Evolutionary conservation across 225 moss, liverwort and hornwort genomes (phyloP).

Genomic region (Asterella californica): DNA sequence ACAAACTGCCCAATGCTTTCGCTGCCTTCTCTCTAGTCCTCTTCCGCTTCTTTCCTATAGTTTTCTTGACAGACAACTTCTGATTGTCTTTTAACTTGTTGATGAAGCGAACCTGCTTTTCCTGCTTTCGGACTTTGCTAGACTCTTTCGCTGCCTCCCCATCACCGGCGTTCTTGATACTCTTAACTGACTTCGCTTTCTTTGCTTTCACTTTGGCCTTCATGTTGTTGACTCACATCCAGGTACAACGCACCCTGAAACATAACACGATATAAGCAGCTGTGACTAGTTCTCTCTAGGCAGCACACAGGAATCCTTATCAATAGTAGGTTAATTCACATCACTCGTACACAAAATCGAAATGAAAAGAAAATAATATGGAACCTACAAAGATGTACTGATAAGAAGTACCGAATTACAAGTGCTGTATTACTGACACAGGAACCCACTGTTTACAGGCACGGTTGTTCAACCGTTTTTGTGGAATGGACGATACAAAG

Average conservation of each 20-base stretch:
- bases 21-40: slow-evolving; percentile 55
- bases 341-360: not conserved
- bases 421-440: not conserved
- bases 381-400: not conserved
- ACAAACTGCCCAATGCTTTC: slow-evolving; percentile 58
- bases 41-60: slow-evolving; percentile 57
- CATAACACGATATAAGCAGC: not conserved
- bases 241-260: slow-evolving; percentile 2
- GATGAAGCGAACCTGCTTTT: slow-evolving; percentile 66
- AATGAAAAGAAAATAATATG: not conserved
- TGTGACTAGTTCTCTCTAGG: not conserved
- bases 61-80: slow-evolving; percentile 64
- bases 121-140: slow-evolving; percentile 51
- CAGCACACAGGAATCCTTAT: not conserved
- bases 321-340: not conserved
- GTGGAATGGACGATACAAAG: slow-evolving; percentile 79
- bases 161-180: slow-evolving; percentile 3
- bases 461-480: slow-evolving; percentile 80
- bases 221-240: slow-evolving; percentile 17
- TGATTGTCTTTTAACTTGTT: slow-evolving; percentile 66
- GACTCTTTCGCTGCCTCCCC: slow-evolving; percentile 16
- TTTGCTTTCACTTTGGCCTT: slow-evolving; percentile 29
- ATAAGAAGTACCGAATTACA: not conserved
- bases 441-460: slow-evolving; percentile 38
- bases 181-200: slow-evolving; percentile 20